phyloP scores from a whole-genome alignment of 1,139 yeast genomes.

The Diutina rugosa region DNA sequence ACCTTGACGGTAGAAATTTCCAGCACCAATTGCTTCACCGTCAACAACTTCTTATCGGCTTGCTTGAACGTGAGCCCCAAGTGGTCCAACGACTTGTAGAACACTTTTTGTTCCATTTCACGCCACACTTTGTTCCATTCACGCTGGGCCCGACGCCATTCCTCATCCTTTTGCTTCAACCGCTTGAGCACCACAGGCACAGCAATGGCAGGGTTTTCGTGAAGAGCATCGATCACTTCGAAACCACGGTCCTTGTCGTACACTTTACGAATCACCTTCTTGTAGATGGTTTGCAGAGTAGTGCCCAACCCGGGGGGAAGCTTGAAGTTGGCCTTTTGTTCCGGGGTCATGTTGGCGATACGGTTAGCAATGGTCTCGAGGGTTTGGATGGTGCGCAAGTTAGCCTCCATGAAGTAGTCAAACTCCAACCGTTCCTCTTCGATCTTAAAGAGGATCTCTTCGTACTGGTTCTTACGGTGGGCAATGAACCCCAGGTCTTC shows the following conservation, averaged over 20 bases:
- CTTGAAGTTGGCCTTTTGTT: slow-evolving; percentile 75
- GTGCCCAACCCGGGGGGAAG: slow-evolving; percentile 92
- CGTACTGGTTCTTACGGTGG: slow-evolving; percentile 94
- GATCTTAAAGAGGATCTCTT: slow-evolving; percentile 84
- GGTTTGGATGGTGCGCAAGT: slow-evolving; percentile 87
- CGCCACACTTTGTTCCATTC: slow-evolving; percentile 99
- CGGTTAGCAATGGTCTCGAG: slow-evolving; percentile 91
- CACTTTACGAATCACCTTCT: slow-evolving; percentile 81
- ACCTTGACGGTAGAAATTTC: slow-evolving; percentile 88
- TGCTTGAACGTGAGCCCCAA: slow-evolving; percentile 92
- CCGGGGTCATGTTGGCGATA: slow-evolving; percentile 84
- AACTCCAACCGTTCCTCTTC: slow-evolving; percentile 97
- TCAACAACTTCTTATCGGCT: slow-evolving; percentile 83
- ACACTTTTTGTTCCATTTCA: slow-evolving; percentile 92
- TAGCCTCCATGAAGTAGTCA: slow-evolving; percentile 91
- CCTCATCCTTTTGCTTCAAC: slow-evolving; percentile 94
- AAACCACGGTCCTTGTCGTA: slow-evolving; percentile 92
- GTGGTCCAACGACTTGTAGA: slow-evolving; percentile 87
- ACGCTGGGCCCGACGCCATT: slow-evolving; percentile 96
- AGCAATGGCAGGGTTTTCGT: slow-evolving; percentile 89
- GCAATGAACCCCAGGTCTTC: slow-evolving; percentile 98
- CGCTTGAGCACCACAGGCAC: slow-evolving; percentile 88
- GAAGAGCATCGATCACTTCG: slow-evolving; percentile 91
- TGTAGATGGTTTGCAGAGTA: slow-evolving; percentile 80
- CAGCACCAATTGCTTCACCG: slow-evolving; percentile 80